phyloP scores from a whole-genome alignment of 1,284 basidiomycete genomes.

The Stygiomarasmius scandens region DNA sequence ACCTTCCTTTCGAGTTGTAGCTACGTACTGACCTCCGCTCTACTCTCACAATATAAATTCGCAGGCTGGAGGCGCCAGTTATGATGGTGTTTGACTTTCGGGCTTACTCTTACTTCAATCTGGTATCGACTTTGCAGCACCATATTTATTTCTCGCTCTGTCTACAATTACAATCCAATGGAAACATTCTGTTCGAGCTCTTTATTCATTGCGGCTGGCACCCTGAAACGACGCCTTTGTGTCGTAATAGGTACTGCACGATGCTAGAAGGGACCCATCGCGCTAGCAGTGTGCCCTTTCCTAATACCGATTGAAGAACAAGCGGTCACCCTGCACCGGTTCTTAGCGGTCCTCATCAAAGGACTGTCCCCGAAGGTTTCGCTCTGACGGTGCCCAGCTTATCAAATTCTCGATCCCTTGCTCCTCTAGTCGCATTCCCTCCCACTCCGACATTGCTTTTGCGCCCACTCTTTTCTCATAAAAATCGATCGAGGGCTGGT shows the following conservation, averaged over 20 bases:
- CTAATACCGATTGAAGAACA: not conserved
- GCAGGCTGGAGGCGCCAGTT: slow-evolving; percentile 80
- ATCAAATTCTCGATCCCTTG: slow-evolving; percentile 62
- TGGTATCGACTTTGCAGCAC: slow-evolving; percentile 6
- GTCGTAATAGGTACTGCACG: not conserved
- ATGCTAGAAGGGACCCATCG: not conserved
- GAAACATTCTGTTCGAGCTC: not conserved
- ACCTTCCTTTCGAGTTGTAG: slow-evolving; percentile 3
- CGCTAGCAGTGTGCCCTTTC: slow-evolving; percentile 9
- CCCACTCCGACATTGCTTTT: slow-evolving; percentile 80
- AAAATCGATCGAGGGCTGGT: slow-evolving; percentile 89
- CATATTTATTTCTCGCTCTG: slow-evolving; percentile 1
- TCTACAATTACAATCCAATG: slow-evolving; percentile 2
- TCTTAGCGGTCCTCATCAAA: not conserved
- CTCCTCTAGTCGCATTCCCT: slow-evolving; percentile 86
- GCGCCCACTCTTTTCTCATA: slow-evolving; percentile 83
- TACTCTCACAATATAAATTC: slow-evolving; percentile 1
- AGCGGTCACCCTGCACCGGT: not conserved
- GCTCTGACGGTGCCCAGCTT: slow-evolving; percentile 34
- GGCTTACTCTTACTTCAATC: slow-evolving; percentile 14
- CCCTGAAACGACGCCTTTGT: not conserved
- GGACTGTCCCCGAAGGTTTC: slow-evolving; percentile 23
- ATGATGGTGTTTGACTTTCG: slow-evolving; percentile 69
- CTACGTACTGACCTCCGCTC: not conserved
- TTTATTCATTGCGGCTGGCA: not conserved